phyloP scores from a whole-genome alignment of 2,329 filamentous ascomycete genomes.

The Elsinoe australis region DNA sequence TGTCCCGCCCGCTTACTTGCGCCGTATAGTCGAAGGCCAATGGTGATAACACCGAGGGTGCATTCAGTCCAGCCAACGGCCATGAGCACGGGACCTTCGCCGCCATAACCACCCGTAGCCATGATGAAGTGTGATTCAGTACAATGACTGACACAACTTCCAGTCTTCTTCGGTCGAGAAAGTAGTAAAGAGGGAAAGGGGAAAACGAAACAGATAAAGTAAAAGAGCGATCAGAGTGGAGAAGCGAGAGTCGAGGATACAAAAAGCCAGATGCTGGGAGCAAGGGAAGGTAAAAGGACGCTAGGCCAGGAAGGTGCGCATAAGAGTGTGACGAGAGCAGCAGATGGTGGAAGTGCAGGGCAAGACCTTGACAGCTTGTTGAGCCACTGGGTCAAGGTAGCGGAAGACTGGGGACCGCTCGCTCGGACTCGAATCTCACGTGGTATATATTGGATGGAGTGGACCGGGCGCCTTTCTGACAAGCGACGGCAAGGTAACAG shows the following conservation, averaged over 20 bases:
- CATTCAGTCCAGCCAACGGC: slow-evolving; percentile 9
- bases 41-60: slow-evolving; percentile 3
- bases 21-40: slow-evolving; percentile 12
- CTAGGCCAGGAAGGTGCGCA: not conserved
- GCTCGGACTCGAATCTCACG: slow-evolving; percentile 11
- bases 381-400: slow-evolving; percentile 3
- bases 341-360: not conserved
- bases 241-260: slow-evolving; percentile 1
- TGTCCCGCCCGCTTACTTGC: slow-evolving; percentile 12
- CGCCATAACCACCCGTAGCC: slow-evolving; percentile 13
- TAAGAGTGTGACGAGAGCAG: slow-evolving; percentile 2
- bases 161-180: not conserved
- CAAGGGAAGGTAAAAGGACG: not conserved
- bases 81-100: slow-evolving; percentile 13
- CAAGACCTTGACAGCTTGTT: slow-evolving; percentile 11
- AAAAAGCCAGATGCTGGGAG: not conserved
- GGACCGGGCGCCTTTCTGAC: not conserved
- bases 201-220: slow-evolving; percentile 4
- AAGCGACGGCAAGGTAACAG: slow-evolving; percentile 11
- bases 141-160: too few species aligned
- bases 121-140: slow-evolving; percentile 1
- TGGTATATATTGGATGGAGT: slow-evolving; percentile 11
- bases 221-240: not conserved
- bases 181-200: not conserved
- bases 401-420: not conserved